Evolutionary conservation across 805 yeast species (phyloP).

Genomic region (Ogataea pignaliae): DNA sequence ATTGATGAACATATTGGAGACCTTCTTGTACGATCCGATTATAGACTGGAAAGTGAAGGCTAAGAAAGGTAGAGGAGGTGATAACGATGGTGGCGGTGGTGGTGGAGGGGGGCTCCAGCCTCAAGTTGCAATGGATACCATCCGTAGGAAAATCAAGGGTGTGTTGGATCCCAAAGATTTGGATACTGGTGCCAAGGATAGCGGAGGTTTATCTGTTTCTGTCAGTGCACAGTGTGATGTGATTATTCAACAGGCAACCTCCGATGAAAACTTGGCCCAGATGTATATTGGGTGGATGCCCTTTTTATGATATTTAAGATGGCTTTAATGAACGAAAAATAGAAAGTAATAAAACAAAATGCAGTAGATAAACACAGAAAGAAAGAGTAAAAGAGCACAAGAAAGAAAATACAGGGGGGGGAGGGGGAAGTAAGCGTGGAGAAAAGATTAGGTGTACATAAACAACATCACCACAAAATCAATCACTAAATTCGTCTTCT

Average conservation of each 20-base stretch:
- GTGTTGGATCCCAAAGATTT: conserved; percentile 62
- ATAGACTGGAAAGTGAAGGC: conserved; percentile 59
- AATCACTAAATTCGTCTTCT: conserved; percentile 31
- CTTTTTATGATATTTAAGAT: conserved; percentile 40
- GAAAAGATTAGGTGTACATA: too few species aligned
- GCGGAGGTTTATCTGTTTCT: conserved; percentile 72
- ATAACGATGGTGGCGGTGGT: conserved; percentile 4
- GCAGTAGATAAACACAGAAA: neutral
- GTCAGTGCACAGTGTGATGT: conserved; percentile 91
- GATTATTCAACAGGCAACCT: conserved; percentile 76
- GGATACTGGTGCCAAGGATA: conserved; percentile 32
- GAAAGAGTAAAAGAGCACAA: neutral
- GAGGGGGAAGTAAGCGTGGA: too few species aligned
- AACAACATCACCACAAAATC: neutral
- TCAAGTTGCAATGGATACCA: conserved; percentile 63
- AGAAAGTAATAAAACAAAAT: neutral
- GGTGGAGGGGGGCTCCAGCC: conserved; percentile 39
- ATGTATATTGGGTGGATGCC: conserved; percentile 97
- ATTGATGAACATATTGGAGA: conserved; percentile 85
- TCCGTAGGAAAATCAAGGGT: conserved; percentile 80
- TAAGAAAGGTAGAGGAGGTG: conserved; percentile 32
- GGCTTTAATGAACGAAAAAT: neutral
- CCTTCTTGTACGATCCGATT: conserved; percentile 88
- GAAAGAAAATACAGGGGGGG: too few species aligned
- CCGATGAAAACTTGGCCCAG: conserved; percentile 61